These are phyloP conservation scores for Leptographium flavum DNA, from an alignment of 2,329 filamentous ascomycete genomes.

Conservation along the genomic window DNA sequence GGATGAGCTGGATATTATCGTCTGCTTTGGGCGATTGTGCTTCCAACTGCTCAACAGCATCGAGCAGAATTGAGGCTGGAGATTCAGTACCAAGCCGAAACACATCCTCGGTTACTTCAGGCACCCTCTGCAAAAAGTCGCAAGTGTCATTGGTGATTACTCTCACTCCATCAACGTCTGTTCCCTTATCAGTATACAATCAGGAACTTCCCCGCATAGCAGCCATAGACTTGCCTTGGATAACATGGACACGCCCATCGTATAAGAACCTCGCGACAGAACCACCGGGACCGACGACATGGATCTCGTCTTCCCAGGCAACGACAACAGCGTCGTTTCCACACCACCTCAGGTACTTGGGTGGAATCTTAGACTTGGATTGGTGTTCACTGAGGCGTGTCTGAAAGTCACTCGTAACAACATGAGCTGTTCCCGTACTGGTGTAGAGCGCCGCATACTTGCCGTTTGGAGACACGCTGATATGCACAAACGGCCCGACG, in stretches of 20 bases:
- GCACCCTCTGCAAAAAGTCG: slow-evolving; percentile 92
- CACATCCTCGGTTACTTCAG: slow-evolving; percentile 72
- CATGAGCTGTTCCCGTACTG: slow-evolving; percentile 70
- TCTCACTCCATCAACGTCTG: slow-evolving; percentile 70
- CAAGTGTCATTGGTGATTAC: slow-evolving; percentile 88
- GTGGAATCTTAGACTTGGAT: slow-evolving; percentile 69
- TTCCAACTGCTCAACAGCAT: slow-evolving; percentile 83
- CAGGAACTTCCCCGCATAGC: slow-evolving; percentile 13
- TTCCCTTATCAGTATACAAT: background rate
- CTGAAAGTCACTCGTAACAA: slow-evolving; percentile 92
- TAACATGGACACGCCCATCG: slow-evolving; percentile 76
- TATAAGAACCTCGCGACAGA: slow-evolving; percentile 71
- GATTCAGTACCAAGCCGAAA: slow-evolving; percentile 82
- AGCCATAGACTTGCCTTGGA: slow-evolving; percentile 45
- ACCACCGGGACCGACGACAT: slow-evolving; percentile 76
- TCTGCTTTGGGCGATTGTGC: slow-evolving; percentile 93
- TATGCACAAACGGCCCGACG: slow-evolving; percentile 82
- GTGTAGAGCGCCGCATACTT: slow-evolving; percentile 82
- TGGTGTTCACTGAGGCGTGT: slow-evolving; percentile 85
- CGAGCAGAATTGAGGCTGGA: slow-evolving; percentile 79
- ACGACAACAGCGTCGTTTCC: slow-evolving; percentile 87
- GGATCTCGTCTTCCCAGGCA: slow-evolving; percentile 96
- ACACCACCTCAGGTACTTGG: slow-evolving; percentile 88
- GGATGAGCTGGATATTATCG: slow-evolving; percentile 91
- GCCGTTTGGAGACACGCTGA: slow-evolving; percentile 82